Evolutionary conservation across 345 rosid species (phyloP), one percentile per base, ranked within the genome.

Genomic region (Rhodomyrtus tomentosa): DNA sequence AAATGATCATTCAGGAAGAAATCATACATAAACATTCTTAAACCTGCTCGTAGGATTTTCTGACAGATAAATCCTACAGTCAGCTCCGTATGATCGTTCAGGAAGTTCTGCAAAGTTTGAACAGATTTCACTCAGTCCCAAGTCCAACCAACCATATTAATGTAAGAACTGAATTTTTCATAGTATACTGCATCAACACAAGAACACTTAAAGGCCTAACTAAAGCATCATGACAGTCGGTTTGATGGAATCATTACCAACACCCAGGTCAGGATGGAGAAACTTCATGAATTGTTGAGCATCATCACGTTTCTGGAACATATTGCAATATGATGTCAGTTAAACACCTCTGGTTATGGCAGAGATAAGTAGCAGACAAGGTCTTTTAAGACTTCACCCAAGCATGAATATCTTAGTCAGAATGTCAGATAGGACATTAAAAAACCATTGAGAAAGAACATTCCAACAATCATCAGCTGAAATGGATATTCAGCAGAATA

Each of bases 11-110:
- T 88, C 84, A 90, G 92, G 94, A 92, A 93, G 98, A 96, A 89
- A 88, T 90, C 99, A 89, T 98, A 98, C 99, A 94, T 95, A 94
- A 93, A 98, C 94, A 92, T 98, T 98, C 94, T 95, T 98, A 93
- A 98, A 98, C 99, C 96, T 94, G 99, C 94, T 94, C 55, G 95
- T 87, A 82, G 98, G 93, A 86, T 93, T 93, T 74, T 98, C 99
- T 84, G 98, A 93, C 82, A 93, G 85, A 90, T 92, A 96, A 59
- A 98, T 88, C 86, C 99, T 96, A 86, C 99, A 96, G 92, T 97
- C 99, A 86, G 94, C 96, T 87, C 99, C 99, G 81, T 97, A 97
- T 49, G 99, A 95, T 89, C 94, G 95, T 89, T 98, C 99, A 18
- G 99, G 99, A 87, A 96, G 98, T 85, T 96, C 99, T 98, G 94